Percentiles rank a stretch among this genome's conserved stretches.
These are phyloP conservation scores for Lachnellula subtilissima DNA, from an alignment of 2,329 filamentous ascomycete genomes.

Conservation along the genomic window DNA sequence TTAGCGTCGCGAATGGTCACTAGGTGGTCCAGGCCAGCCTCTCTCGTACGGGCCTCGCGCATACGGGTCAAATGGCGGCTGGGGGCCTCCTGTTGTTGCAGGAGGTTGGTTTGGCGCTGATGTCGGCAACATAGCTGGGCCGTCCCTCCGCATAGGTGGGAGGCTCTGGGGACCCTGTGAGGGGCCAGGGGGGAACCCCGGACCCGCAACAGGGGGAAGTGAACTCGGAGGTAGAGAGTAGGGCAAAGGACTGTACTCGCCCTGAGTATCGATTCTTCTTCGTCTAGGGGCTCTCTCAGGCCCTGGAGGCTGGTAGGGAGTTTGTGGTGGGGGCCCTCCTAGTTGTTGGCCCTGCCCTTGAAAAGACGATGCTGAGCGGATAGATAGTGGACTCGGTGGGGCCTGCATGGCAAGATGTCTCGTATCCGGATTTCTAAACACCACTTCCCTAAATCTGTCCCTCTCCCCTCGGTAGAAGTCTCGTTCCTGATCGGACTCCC, in stretches of 20 bases:
- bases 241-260: slow-evolving; percentile 26
- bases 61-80: slow-evolving; percentile 24
- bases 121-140: slow-evolving; percentile 11
- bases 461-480: slow-evolving; percentile 72
- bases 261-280: slow-evolving; percentile 28
- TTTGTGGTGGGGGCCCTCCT: slow-evolving; percentile 10
- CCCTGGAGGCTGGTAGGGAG: slow-evolving; percentile 16
- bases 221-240: slow-evolving; percentile 27
- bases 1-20: slow-evolving; percentile 22
- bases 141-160: slow-evolving; percentile 30
- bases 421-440: slow-evolving; percentile 54
- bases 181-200: slow-evolving; percentile 18
- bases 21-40: slow-evolving; percentile 27
- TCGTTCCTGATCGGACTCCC: slow-evolving; percentile 54
- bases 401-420: slow-evolving; percentile 47
- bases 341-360: slow-evolving; percentile 9
- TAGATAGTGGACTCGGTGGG: slow-evolving; percentile 44
- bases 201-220: slow-evolving; percentile 22
- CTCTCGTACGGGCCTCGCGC: slow-evolving; percentile 22
- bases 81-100: slow-evolving; percentile 17
- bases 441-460: slow-evolving; percentile 64
- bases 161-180: slow-evolving; percentile 21
- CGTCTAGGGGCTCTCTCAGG: slow-evolving; percentile 28
- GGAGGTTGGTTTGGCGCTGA: slow-evolving; percentile 11
- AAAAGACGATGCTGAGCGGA: slow-evolving; percentile 21